Base-by-base conservation (phyloP, 2,329 filamentous ascomycete genomes). In the Epichloe sylvatica region DNA sequence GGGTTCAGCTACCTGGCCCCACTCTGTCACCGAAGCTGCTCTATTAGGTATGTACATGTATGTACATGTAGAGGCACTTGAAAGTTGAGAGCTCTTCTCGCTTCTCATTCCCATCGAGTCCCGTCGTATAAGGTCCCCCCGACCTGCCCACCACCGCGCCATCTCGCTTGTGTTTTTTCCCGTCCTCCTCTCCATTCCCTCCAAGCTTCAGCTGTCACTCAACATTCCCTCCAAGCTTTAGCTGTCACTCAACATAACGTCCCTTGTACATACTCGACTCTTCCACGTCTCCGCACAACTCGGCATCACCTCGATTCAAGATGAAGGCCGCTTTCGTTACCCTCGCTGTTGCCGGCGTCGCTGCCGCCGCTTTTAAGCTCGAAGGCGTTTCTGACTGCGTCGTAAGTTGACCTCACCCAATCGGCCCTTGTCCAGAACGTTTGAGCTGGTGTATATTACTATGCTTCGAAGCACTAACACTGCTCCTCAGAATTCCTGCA, bases 301-400 rank as follows among this genome's bases (percentile, higher is more conserved):
- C 17, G 36, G 41, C 13, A 15, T 21, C 21, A 13, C 34, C 17
- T 13, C 23, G 39, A 1, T 35, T 53, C 62, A 70, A 56, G 19
- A 72, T 72, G 70, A 72, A 71, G 68, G 55, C 60, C 55, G 47
- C 62, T 39, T 53, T 66, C 50, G 51, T 66, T 34, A 47, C 66
- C 48, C 52, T 66, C 46, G 63, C 61, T 51, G 55, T 58, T 38
- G 62, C 59, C 45, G 60, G 67, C 59, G 52, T 70, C 37, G 67
- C 61, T 40, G 61, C 63, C 46, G 69, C 67, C 34, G n/a, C n/a
- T n/a, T 67, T 71, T 58, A 54, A 66, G 55, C 59, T 70, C 46
- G 39, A 52, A 25, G 64, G 59, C 37, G 54, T 66, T 50, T 65
- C 69, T 44, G 17, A 56, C 5, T 72, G 70, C 55, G 67, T 69